Evolutionary conservation across 768 basidiomycete species (phyloP).

Genomic region (Obba rivulosa): DNA sequence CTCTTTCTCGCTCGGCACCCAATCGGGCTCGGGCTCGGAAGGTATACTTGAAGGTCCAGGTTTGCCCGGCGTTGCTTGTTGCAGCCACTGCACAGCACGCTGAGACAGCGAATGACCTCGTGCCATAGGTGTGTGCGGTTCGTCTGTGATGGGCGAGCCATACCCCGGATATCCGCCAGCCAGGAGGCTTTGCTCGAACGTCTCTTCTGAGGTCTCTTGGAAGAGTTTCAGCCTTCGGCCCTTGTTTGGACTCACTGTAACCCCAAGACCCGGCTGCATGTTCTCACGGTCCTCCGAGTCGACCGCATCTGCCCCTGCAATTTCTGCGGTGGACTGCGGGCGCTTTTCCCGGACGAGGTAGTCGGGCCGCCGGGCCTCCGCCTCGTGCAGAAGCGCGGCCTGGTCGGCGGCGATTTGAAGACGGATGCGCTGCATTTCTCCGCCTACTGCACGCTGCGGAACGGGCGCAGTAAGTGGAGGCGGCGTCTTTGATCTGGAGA

Average conservation of each 20-base stretch:
- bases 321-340: conserved; percentile 36
- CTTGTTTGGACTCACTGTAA: conserved; percentile 65
- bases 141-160: conserved; percentile 27
- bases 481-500: conserved; percentile 14
- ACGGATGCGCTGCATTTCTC: conserved; percentile 58
- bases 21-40: conserved; percentile 10
- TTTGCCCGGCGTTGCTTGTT: conserved; percentile 38
- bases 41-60: conserved; percentile 25
- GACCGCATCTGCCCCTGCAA: conserved; percentile 28
- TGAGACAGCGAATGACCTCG: conserved; percentile 21
- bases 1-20: conserved; percentile 44
- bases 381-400: conserved; percentile 42
- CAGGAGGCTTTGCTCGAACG: conserved; percentile 81
- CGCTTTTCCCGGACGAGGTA: conserved; percentile 62
- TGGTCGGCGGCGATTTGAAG: conserved; percentile 47
- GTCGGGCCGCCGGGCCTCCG: conserved; percentile 64
- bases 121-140: conserved; percentile 18
- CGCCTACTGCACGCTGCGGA: conserved; percentile 31
- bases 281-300: conserved; percentile 29
- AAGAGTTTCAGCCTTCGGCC: conserved; percentile 71
- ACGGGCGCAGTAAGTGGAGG: conserved; percentile 23
- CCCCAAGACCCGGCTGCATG: conserved; percentile 39
- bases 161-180: conserved; percentile 78
- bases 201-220: conserved; percentile 79
- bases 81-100: conserved; percentile 53